phyloP scores from a whole-genome alignment of 2,329 filamentous ascomycete species.

The Xylariales sp. region DNA sequence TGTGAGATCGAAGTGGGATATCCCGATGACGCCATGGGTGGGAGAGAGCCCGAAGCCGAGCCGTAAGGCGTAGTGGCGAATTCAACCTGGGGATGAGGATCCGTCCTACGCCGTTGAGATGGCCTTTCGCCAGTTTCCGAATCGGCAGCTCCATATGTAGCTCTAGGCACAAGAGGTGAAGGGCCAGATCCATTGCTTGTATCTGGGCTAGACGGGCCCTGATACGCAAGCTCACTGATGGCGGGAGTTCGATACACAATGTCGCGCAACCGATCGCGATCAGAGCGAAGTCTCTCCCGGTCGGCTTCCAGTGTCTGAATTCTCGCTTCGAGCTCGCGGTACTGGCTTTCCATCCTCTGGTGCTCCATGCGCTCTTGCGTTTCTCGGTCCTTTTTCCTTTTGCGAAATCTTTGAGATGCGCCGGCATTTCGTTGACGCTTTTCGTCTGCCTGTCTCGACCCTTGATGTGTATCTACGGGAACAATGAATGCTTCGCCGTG shows the following conservation, averaged over 20 bases:
- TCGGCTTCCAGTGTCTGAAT: conserved; percentile 69
- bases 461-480: conserved; percentile 82
- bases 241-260: conserved; percentile 70
- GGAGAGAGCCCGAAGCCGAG: conserved; percentile 53
- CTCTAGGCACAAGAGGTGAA: conserved; percentile 40
- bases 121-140: conserved; percentile 59
- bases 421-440: conserved; percentile 87
- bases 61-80: conserved; percentile 56
- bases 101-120: conserved; percentile 60
- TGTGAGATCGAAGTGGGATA: conserved; percentile 52
- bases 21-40: conserved; percentile 55
- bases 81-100: conserved; percentile 61
- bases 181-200: conserved; percentile 49
- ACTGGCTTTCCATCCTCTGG: conserved; percentile 74
- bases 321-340: conserved; percentile 70
- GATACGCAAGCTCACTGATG: conserved; percentile 63
- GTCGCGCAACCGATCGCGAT: conserved; percentile 78
- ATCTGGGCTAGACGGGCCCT: conserved; percentile 64
- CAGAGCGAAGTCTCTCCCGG: conserved; percentile 77
- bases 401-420: conserved; percentile 84
- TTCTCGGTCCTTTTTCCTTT: conserved; percentile 84
- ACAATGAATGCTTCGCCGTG: conserved; percentile 64
- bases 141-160: conserved; percentile 55
- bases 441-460: conserved; percentile 84
- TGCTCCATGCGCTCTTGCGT: conserved; percentile 74